Evolutionary conservation across 208 protist genomes (phyloP).

Genomic region (Trypanosoma melophagium): DNA sequence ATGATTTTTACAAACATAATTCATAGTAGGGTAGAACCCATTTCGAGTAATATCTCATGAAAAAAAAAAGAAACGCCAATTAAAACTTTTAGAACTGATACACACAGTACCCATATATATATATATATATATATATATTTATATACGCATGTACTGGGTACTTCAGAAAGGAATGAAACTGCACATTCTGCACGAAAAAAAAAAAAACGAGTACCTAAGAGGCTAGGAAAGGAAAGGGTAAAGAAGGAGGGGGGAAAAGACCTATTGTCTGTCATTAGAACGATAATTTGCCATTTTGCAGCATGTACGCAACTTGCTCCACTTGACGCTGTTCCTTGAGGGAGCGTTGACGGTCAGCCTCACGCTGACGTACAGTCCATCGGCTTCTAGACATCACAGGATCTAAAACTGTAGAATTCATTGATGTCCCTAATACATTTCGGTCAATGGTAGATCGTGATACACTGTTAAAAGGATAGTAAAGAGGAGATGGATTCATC

Average conservation of each 20-base stretch:
- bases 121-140: no score
- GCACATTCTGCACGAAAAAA: neutral
- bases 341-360: constrained; percentile 1
- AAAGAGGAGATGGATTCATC: neutral
- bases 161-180: no score
- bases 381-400: neutral
- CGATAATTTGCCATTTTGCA: neutral
- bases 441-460: neutral
- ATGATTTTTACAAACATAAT: no score
- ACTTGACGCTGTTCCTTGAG: neutral
- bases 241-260: neutral
- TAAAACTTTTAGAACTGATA: no score
- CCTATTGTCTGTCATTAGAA: neutral
- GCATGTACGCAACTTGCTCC: neutral
- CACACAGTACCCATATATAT: no score
- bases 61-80: no score
- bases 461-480: neutral
- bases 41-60: no score
- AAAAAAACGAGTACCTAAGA: constrained; percentile 9
- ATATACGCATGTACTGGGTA: no score
- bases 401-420: neutral
- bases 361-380: constrained; percentile 2
- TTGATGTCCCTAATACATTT: no score
- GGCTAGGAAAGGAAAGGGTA: neutral
- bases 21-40: no score